Evolutionary conservation across 805 yeast genomes (phyloP).

Genomic region (Grigorovia yakushimaensis): DNA sequence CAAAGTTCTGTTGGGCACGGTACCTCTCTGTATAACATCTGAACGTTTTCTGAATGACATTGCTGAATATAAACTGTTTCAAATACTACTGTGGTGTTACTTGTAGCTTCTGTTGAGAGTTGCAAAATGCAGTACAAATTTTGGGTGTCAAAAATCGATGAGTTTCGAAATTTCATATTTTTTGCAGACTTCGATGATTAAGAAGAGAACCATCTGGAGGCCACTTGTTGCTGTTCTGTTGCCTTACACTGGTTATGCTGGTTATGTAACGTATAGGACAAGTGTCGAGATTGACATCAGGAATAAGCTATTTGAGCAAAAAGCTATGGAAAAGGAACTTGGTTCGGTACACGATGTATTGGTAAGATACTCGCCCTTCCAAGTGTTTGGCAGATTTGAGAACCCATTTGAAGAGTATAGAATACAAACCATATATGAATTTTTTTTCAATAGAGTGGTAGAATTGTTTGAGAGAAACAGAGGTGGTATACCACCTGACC

Average conservation of each 20-base stretch:
- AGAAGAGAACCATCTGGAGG: background rate
- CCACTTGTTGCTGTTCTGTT: constrained; percentile 9
- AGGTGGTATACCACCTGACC: constrained; percentile 47
- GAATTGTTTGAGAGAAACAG: constrained; percentile 60
- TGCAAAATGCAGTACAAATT: background rate
- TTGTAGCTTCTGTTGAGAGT: no score
- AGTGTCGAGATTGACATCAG: constrained; percentile 43
- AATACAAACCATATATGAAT: constrained; percentile 82
- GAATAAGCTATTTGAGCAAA: constrained; percentile 12
- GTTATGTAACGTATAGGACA: constrained; percentile 48
- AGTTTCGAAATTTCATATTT: background rate
- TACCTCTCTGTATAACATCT: constrained; percentile 31
- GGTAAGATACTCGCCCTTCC: constrained; percentile 36
- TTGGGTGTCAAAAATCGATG: background rate
- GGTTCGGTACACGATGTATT: constrained; percentile 19
- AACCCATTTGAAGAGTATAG: constrained; percentile 89
- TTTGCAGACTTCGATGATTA: background rate
- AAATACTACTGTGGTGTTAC: no score
- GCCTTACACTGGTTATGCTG: constrained; percentile 57
- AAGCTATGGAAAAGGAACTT: constrained; percentile 11
- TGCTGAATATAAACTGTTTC: no score
- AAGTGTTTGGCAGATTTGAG: constrained; percentile 70
- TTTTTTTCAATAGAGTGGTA: constrained; percentile 57
- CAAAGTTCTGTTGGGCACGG: constrained; percentile 1
- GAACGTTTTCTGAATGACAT: constrained; percentile 57